These are phyloP conservation scores for Pseudopyrenochaeta lycopersici DNA, from an alignment of 2,329 filamentous ascomycete species.

Conservation along the genomic window DNA sequence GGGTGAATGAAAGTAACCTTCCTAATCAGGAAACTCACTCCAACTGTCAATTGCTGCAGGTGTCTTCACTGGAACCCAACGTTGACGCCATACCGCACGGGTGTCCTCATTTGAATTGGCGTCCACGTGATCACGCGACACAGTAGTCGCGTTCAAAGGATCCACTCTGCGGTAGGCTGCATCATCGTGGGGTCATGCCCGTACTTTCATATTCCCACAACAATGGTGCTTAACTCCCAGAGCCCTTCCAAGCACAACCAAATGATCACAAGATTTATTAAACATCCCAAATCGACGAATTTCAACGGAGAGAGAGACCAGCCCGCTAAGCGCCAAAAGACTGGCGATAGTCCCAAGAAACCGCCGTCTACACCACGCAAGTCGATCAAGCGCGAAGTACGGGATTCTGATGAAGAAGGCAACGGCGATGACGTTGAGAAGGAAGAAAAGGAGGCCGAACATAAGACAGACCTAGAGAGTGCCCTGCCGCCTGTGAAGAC, in stretches of 20 bases:
- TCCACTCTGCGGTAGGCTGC: not conserved
- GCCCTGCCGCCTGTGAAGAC: constrained; percentile 72
- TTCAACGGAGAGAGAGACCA: constrained; percentile 52
- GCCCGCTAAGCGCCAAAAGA: constrained; percentile 54
- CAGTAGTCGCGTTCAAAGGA: constrained; percentile 12
- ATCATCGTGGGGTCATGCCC: constrained; percentile 11
- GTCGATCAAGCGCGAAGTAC: constrained; percentile 40
- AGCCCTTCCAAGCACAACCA: constrained; percentile 57
- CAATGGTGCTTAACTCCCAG: constrained; percentile 50
- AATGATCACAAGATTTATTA: constrained; percentile 56
- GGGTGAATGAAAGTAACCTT: too few relatives aligned
- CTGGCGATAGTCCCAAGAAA: constrained; percentile 34
- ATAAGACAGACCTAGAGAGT: constrained; percentile 73
- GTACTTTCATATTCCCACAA: constrained; percentile 12
- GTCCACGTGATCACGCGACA: constrained; percentile 26
- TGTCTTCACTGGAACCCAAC: not conserved
- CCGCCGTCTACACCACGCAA: constrained; percentile 31
- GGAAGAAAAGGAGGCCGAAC: constrained; percentile 32
- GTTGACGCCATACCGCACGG: not conserved
- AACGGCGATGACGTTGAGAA: constrained; percentile 47
- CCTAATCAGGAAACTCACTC: not conserved
- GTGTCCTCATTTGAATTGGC: constrained; percentile 3
- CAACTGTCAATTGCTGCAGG: not conserved
- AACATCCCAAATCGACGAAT: constrained; percentile 56
- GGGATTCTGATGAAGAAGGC: constrained; percentile 52